phyloP scores from a whole-genome alignment of 352 stramenopile genomes.

The Globisporangium emineosum region DNA sequence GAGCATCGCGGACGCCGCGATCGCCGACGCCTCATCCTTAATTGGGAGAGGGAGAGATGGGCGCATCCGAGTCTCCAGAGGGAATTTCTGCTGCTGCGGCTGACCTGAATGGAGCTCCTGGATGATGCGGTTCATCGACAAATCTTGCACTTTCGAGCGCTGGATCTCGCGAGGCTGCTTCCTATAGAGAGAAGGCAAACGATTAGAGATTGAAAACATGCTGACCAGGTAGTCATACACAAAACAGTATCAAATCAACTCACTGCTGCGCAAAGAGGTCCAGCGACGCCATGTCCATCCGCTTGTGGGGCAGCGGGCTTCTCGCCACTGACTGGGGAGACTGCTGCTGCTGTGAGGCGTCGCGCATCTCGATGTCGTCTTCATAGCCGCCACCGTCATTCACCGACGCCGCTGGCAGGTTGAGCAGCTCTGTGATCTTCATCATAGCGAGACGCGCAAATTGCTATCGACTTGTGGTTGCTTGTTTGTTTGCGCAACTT shows the following conservation, averaged over 20 bases:
- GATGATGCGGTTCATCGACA: conserved; percentile 55
- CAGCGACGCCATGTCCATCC: conserved; percentile 58
- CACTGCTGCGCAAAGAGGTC: conserved; percentile 34
- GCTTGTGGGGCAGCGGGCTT: conserved; percentile 11
- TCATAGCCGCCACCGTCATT: not conserved
- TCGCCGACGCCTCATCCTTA: not conserved
- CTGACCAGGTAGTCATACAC: not conserved
- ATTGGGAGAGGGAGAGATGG: not conserved
- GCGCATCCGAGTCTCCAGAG: not conserved
- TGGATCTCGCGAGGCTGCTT: conserved; percentile 14
- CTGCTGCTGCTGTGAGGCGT: not conserved
- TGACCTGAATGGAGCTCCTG: conserved; percentile 24
- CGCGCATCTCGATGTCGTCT: conserved; percentile 3
- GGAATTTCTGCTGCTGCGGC: conserved; percentile 4
- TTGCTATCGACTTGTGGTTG: not conserved
- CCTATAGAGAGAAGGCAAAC: not conserved
- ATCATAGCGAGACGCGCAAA: conserved; percentile 12
- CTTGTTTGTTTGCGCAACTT: not conserved
- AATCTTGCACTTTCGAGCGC: conserved; percentile 15
- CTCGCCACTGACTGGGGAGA: not conserved
- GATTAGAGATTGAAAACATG: not conserved
- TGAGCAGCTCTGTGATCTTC: conserved; percentile 40
- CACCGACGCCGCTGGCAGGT: conserved; percentile 12
- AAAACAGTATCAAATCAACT: conserved; percentile 16
- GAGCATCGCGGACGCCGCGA: conserved; percentile 2